Evolutionary conservation across 306 rosid genomes (phyloP), one percentile per base, ranked within the genome.

Genomic region (Lathyrus tuberosus): DNA sequence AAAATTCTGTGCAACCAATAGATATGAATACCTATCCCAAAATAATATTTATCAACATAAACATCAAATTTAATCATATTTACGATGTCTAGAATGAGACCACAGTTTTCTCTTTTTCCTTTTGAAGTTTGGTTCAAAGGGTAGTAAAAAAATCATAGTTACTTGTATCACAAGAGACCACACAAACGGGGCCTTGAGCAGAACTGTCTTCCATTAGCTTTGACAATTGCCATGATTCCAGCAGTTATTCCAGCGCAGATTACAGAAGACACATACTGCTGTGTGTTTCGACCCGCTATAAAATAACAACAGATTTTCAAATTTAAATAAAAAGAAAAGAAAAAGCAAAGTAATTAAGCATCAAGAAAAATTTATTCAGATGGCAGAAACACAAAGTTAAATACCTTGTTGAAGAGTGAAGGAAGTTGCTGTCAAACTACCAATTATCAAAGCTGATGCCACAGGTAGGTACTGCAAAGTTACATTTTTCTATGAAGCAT

Each of bases 161-260:
- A 68, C 52, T 40, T 48, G 76, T 10, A 40, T 81, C 75, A 94
- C 63, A 89, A 75, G 43, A 94, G 97, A 76, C 96, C 74, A 69
- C 96, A 94, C 87, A 91, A 82, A 67, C 96, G 97, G 11, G 97
- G 98, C 79, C 96, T 83, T 41, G 97, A 94, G 82, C 96, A 90
- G 81, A 91, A 88, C 70, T 88, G 96, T 18, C 96, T 87, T 80
- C 98, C 97, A 78, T 91, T 91, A 6, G 92, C 86, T 81, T 90
- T 94, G 37, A 91, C 81, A 49, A 81, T 48, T 31, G 95, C 95
- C 78, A 81, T 73, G 6, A 90, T 73, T 31, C 97, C 97, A 16
- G 97, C 97, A 40, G 95, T 78, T 42, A 88, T 83, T 73, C 96
- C 97, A 70, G 91, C 96, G 78, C 79, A 88, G 30, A 94, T 67